These are phyloP conservation scores for Tubosaeta sp. DNA, from an alignment of 768 basidiomycete species.

Conservation along the genomic window DNA sequence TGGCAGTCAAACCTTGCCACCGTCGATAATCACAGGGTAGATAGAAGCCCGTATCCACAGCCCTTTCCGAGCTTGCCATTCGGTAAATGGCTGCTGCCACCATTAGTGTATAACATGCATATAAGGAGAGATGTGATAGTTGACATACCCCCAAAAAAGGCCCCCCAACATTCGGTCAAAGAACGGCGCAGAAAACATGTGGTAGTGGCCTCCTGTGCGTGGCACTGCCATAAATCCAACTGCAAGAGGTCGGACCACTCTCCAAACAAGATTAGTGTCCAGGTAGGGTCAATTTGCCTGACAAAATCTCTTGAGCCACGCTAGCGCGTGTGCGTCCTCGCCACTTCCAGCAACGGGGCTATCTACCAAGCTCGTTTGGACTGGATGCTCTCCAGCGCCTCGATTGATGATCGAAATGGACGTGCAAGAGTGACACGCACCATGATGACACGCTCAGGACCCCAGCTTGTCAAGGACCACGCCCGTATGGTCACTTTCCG, in stretches of 20 bases:
- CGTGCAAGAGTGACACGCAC: slow-evolving; percentile 39
- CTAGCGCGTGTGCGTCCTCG: slow-evolving; percentile 29
- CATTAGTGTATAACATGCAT: not conserved
- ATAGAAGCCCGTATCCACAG: not conserved
- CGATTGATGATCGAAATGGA: not conserved
- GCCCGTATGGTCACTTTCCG: slow-evolving; percentile 85
- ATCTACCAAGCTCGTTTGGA: slow-evolving; percentile 81
- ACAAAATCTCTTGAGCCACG: slow-evolving; percentile 22
- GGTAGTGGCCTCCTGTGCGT: not conserved
- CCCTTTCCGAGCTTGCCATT: not conserved
- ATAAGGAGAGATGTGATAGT: not conserved
- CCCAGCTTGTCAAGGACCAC: slow-evolving; percentile 67
- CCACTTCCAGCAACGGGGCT: slow-evolving; percentile 47
- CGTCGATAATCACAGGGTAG: not conserved
- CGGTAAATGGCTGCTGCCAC: not conserved
- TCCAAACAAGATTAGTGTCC: not conserved
- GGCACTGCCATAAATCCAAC: not conserved
- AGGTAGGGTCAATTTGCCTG: slow-evolving; percentile 4
- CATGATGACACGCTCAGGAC: slow-evolving; percentile 85
- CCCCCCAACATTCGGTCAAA: not conserved
- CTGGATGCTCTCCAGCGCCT: slow-evolving; percentile 56
- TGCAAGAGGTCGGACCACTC: not conserved
- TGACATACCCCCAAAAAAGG: not conserved
- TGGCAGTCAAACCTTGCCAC: not conserved
- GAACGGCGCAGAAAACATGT: not conserved